Evolutionary conservation across 2,329 filamentous ascomycete genomes (phyloP), one percentile per base, ranked within the genome.

Genomic region (Trichoderma sp.): DNA sequence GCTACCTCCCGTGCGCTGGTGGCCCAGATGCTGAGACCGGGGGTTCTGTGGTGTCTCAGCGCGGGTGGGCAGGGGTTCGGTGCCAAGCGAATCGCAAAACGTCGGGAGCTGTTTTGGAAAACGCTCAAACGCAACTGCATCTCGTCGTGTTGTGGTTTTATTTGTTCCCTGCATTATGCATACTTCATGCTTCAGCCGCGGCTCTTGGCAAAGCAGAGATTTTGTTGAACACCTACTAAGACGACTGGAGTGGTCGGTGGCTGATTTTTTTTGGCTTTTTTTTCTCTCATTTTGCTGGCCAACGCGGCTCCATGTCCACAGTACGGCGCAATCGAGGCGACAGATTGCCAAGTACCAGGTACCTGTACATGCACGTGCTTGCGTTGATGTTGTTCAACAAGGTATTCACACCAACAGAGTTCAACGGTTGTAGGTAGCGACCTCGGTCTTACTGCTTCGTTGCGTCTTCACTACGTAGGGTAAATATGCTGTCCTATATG

Each of bases 11-110:
- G n/a, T n/a, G 42, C 42, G 42, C 42, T 48, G n/a, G 42, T 48
- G 42, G 42, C 42, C 52, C 29, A 54, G 45, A 64, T 25, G 60
- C 19, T 52, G 59, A 63, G 59, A 63, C 59, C 35, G 59, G 61
- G 27, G 39, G n/a, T n/a, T n/a, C 17, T n/a, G 39, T 19, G 15
- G 29, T 57, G 63, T 65, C 63, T 65, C 63, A 65, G 63, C 25
- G 37, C 53, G 37, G 63, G 52, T 29, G 37, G 4, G 63, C 63
- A 65, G 63, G 63, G 61, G 52, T 65, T 9, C n/a, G 54, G 27
- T 48, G 52, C 63, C 52, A 57, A 65, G 63, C 63, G 63, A 65
- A 29, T 42, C 34, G 63, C 63, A 65, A 65, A 56, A 65, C 52
- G 52, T 50, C 29, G 42, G 58, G 29, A 61, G 42, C 58, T 34